phyloP scores from a whole-genome alignment of 2,329 filamentous ascomycete species.

The Verticillium zaregamsianum region DNA sequence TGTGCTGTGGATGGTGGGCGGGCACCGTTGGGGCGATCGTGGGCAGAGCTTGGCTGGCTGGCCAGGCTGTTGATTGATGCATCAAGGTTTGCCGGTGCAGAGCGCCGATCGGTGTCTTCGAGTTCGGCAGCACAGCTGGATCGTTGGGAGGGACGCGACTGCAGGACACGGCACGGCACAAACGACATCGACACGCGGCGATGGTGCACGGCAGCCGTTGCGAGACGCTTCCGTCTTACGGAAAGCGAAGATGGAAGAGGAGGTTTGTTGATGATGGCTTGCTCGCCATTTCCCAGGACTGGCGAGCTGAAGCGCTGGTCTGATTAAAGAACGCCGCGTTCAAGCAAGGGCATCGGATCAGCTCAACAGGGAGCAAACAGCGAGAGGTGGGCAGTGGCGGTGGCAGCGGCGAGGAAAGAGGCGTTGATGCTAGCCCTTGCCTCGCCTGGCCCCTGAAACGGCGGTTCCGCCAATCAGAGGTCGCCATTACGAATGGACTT shows the following conservation, averaged over 20 bases:
- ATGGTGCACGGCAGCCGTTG: background rate
- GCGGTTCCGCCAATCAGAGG: background rate
- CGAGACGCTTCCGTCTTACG: background rate
- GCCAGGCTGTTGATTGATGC: background rate
- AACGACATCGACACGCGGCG: background rate
- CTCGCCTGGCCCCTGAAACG: background rate
- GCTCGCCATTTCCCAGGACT: background rate
- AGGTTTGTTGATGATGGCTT: background rate
- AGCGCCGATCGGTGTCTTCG: background rate
- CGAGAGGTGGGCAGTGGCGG: background rate
- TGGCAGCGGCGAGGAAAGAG: background rate
- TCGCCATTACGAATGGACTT: background rate
- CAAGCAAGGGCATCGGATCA: background rate
- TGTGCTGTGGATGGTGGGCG: background rate
- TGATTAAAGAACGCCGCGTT: background rate
- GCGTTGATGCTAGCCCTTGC: background rate
- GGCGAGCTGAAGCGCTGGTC: background rate
- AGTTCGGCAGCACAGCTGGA: background rate
- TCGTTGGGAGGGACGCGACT: background rate
- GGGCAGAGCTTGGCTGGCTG: background rate
- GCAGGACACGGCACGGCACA: background rate
- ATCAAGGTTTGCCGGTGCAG: background rate
- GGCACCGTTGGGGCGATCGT: background rate
- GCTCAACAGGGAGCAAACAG: background rate
- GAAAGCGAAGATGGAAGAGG: background rate